Evolutionary conservation across 805 yeast species (phyloP), one percentile per base, ranked within the genome.

Genomic region (Cyberlindnera euphorbiiphila): DNA sequence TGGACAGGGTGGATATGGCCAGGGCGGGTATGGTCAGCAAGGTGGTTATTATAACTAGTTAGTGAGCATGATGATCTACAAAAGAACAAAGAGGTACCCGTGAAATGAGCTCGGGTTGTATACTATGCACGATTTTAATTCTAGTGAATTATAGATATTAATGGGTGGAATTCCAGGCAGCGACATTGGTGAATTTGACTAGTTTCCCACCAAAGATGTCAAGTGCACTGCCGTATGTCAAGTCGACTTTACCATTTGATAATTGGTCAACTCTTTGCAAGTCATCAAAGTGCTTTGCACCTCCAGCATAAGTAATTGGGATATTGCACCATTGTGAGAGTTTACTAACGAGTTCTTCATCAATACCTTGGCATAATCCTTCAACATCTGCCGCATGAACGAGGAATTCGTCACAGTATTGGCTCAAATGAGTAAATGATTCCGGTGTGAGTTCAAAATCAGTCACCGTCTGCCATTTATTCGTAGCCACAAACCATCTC

Each of bases 321-420:
- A 85, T 69, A 19, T 71, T 74, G 15, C 78, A 71, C 98, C 98
- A 93, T 47, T 81, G 76, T 16, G 87, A 87, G 27, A 93, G 65
- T 39, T 72, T 72, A 19, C 42, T 40, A 5, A 93, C 97, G 29
- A 93, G 66, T 13, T 78, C 74, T 54, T 80, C 79, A 54, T 93
- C 99, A 23, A 93, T 85, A 1, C 99, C 99, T 28, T 77, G 73
- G 59, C 98, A 93, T 13, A 93, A 68, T 0, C 99, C 99, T 62
- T 93, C 99, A 4, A 93, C 98, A 61, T 93, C 98, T 0, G 98
- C 99, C 4, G 98, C 98, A 64, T 93, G 99, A 13, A 93, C 81
- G 37, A 93, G 65, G 54, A 91, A 85, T 62, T 93, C 98, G 46
- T 77, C 73, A 52, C 97, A 86, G 61, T 81, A 85, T 33, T 66